Evolutionary conservation across 176 grass and related monocot genomes (phyloP), one percentile per base, ranked within the genome.

Genomic region (Lolium perenne): DNA sequence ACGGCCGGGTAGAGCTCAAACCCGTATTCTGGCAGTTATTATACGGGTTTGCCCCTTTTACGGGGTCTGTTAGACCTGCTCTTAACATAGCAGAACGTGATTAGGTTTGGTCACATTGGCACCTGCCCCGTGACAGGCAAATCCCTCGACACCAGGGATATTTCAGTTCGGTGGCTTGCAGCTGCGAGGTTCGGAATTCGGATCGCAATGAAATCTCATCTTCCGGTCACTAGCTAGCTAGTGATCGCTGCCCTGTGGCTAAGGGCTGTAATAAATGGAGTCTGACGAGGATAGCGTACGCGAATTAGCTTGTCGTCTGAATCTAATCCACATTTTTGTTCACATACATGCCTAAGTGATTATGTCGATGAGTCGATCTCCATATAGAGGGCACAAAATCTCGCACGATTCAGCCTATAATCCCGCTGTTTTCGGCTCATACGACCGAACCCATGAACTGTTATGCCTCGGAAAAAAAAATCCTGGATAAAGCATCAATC

Each of bases 181-280:
- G 26, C 26, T 29, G 26, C 26, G 26, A 65, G 71, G n/a, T 45
- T 53, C 25, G 40, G 76, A 29, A 20, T 77, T 77, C 59, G 4
- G 29, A 8, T 9, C 2, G 82, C 57, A 38, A 53, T 53, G 25
- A 74, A 53, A 76, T 76, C 60, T 56, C 16, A 29, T 29, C 26
- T 29, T 29, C 60, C 22, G 32, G 73, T 85, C 29, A 67, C 47
- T 85, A 43, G 14, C 26, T 29, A 70, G 29, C 49, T 9, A 74
- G 46, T 29, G 71, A 16, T 29, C 47, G 41, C 5, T 77, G 61
- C 83, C 73, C 73, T 55, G 14, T 56, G 60, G 14, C 32, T 25
- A 43, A 51, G 47, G 83, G 14, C 58, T 29, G 15, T 77, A 41
- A 53, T 23, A 74, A 74, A 43, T 66, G 43, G 25, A 20, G 29